Conservation (phyloP, 2,329 filamentous ascomycete species). For the Arthrobotrys sphaeroides region DNA sequence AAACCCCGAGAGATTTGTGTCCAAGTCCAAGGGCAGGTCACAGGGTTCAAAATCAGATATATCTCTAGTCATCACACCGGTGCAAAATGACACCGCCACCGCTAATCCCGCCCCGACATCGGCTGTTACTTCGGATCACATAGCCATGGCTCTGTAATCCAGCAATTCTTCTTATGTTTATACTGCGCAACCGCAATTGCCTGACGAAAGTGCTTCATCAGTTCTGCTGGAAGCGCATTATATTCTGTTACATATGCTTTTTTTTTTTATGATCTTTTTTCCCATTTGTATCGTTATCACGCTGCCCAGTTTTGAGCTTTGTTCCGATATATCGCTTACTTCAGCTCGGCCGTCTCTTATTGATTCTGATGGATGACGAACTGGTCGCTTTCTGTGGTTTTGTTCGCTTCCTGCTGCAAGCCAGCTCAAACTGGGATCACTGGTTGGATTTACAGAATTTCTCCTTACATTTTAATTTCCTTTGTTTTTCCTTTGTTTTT, state of each 20-base stretch:
- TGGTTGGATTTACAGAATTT: conserved; percentile 21
- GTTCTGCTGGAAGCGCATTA: background rate
- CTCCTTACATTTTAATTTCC: conserved; percentile 21
- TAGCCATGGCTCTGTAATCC: conserved; percentile 37
- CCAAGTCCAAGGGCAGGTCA: conserved; percentile 29
- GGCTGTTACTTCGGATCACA: conserved; percentile 28
- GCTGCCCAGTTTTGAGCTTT: background rate
- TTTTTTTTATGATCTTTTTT: background rate
- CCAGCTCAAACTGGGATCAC: conserved; percentile 28
- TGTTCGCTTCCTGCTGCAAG: conserved; percentile 13
- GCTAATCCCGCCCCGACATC: conserved; percentile 19
- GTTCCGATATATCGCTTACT: conserved; percentile 14
- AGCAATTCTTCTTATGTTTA: background rate
- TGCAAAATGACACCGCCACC: background rate
- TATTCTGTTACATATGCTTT: background rate
- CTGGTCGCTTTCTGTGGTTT: conserved; percentile 20
- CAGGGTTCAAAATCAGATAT: conserved; percentile 23
- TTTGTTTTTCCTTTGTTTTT: too few relatives aligned
- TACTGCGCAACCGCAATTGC: background rate
- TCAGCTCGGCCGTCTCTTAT: background rate
- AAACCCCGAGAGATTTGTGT: conserved; percentile 55
- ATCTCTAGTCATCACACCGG: conserved; percentile 19
- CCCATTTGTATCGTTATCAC: conserved; percentile 21
- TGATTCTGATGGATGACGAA: conserved; percentile 26
- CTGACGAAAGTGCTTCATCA: conserved; percentile 22